A percentile compares a stretch with the other conserved stretches of the same genome.
phyloP scores from a whole-genome alignment of 495 filamentous ascomycete genomes.

The Lophiotrema nucula region DNA sequence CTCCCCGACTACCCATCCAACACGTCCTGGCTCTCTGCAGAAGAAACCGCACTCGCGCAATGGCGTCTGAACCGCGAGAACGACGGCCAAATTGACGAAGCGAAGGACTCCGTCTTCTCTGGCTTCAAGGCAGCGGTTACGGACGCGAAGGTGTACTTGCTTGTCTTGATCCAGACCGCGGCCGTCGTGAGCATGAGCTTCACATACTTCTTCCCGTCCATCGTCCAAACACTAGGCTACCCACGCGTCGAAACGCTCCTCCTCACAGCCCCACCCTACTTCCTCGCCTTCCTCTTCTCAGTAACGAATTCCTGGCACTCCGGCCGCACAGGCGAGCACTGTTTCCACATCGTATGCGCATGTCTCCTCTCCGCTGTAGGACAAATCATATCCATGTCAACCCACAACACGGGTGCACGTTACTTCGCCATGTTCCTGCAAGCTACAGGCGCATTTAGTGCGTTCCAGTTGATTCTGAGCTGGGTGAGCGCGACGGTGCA shows the following conservation, averaged over 20 bases:
- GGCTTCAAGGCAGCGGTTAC: slow-evolving; percentile 1
- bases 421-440: slow-evolving; percentile 11
- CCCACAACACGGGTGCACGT: not conserved
- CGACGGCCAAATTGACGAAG: slow-evolving; percentile 2
- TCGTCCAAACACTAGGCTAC: slow-evolving; percentile 1
- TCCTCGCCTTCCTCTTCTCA: slow-evolving; percentile 1
- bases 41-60: slow-evolving; percentile 63
- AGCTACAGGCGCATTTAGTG: slow-evolving; percentile 1
- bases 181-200: slow-evolving; percentile 10
- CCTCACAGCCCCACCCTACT: slow-evolving; percentile 2
- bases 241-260: slow-evolving; percentile 5
- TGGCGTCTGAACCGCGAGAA: slow-evolving; percentile 74
- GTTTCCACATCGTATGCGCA: slow-evolving; percentile 2
- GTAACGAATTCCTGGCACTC: slow-evolving; percentile 4
- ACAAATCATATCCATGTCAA: slow-evolving; percentile 7
- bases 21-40: slow-evolving; percentile 67
- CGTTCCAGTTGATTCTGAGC: slow-evolving; percentile 4
- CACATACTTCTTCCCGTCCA: slow-evolving; percentile 10
- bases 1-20: slow-evolving; percentile 78
- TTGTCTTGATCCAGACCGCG: slow-evolving; percentile 1
- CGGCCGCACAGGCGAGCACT: slow-evolving; percentile 1
- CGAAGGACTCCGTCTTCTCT: not conserved
- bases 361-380: slow-evolving; percentile 4
- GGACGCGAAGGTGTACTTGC: slow-evolving; percentile 3
- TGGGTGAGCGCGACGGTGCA: slow-evolving; percentile 7